Evolutionary conservation across 768 basidiomycete species (phyloP), one percentile per base, ranked within the genome.

Genomic region (Suillus tomentosus): DNA sequence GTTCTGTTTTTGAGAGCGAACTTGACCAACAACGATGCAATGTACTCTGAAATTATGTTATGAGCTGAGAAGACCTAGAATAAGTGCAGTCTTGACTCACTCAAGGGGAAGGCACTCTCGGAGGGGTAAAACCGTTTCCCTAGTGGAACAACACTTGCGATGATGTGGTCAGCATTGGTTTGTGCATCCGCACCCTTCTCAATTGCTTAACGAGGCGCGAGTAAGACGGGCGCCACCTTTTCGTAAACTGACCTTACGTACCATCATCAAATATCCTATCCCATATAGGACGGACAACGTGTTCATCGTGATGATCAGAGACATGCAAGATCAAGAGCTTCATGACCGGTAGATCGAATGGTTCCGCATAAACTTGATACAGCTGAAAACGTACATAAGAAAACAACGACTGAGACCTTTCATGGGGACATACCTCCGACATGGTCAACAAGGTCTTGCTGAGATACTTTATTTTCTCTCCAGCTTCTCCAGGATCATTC

Each of bases 271-370:
- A 85, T 68, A 99, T 87, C 67, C 86, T 87, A 67, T 89, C 89
- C 96, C 96, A 99, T 17, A 96, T 94, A 4, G 90, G 87, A 62
- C 86, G 83, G 19, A 94, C 88, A 40, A 96, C 78, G 54, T 82
- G 84, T 64, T 93, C 89, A 67, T 99, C 94, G 5, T 88, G 87
- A 73, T 96, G 94, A 73, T 96, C 95, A 9, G 96, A 96, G 8
- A 96, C 91, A 73, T 97, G 91, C 62, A 98, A 82, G 72, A 96
- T 95, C 34, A 97, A 82, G 7, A 99, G 82, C 72, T 95, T 94
- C 74, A 94, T 87, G 45, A 88, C 81, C 6, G 91, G 87, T 15
- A 97, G 81, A 68, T 94, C 88, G 69, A 95, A 92, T 6, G 95
- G 90, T 58, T 92, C 83, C 5, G 95, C 96, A 72, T 92, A 99